Evolutionary conservation across 2,329 filamentous ascomycete species (phyloP).

Genomic region (Aspergillus sp.): DNA sequence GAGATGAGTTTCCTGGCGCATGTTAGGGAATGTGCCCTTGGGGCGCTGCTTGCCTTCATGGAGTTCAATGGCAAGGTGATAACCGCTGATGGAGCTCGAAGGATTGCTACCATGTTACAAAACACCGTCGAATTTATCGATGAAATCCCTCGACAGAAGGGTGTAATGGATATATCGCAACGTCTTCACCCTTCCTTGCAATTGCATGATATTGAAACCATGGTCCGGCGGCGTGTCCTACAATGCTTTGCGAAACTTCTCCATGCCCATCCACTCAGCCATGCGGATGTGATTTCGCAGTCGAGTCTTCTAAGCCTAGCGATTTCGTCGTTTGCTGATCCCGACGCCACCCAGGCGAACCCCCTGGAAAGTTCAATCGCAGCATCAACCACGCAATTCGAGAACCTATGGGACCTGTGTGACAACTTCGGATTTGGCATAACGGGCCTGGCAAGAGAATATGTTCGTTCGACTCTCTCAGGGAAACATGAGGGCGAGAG

Average conservation of each 20-base stretch:
- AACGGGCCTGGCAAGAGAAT: conserved; percentile 77
- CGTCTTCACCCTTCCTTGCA: conserved; percentile 82
- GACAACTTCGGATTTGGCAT: conserved; percentile 96
- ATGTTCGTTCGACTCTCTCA: conserved; percentile 68
- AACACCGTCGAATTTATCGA: conserved; percentile 90
- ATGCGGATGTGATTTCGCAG: conserved; percentile 81
- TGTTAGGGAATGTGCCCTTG: conserved; percentile 89
- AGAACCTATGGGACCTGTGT: conserved; percentile 90
- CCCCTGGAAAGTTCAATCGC: conserved; percentile 90
- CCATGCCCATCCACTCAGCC: conserved; percentile 79
- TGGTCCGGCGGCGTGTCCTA: conserved; percentile 88
- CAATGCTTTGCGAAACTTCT: conserved; percentile 94
- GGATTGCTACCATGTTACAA: conserved; percentile 90
- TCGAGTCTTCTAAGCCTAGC: conserved; percentile 88
- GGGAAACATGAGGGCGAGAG: conserved; percentile 65
- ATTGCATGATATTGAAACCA: conserved; percentile 83
- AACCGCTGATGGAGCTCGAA: conserved; percentile 89
- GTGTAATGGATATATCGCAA: conserved; percentile 81
- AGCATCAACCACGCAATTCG: conserved; percentile 83
- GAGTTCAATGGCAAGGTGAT: conserved; percentile 90
- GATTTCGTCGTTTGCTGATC: conserved; percentile 88
- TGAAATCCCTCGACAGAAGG: conserved; percentile 78
- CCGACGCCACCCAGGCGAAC: conserved; percentile 68
- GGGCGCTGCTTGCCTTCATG: conserved; percentile 86
- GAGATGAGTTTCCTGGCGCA: conserved; percentile 93